Base-by-base conservation (phyloP, 2,329 filamentous ascomycete genomes). In the Passalora sequoiae region DNA sequence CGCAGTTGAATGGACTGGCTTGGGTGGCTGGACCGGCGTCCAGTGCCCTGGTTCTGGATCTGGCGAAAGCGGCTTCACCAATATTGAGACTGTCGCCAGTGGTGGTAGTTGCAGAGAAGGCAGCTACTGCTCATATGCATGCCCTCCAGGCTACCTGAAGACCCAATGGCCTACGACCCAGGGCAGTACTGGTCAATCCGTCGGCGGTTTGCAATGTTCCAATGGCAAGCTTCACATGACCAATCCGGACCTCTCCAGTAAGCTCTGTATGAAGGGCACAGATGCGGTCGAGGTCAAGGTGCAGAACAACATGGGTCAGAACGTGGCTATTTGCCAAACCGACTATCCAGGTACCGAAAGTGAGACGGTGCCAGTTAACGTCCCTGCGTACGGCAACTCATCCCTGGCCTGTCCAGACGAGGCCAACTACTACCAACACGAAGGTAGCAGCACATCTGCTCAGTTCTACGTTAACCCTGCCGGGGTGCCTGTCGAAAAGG, bases 391-490 rank as follows among this genome's bases (percentile, higher is more conserved):
- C 46, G 43, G 43, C 37, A 75, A 69, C 19, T 70, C 79, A 48
- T 68, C 73, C 25, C 70, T 98, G 53, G 87, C 86, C 62, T 91
- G 87, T 73, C 85, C 91, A 35, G 70, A 84, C 53, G 80, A 82
- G 47, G 63, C 65, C 37, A 74, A 70, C 38, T 94, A 91, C 74
- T 97, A 89, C 73, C 69, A 74, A 49, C 94, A 87, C 86, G 56
- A 86, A 60, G 78, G 78, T 57, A 76, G 77, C 65, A 58, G 70
- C 38, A 97, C 92, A 40, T 89, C 87, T 36, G 89, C 89, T 32
- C 92, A 97, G 71, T 97, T 95, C 77, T 98, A 98, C 65, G 78
- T 97, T 69, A 97, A 97, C 78, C 85, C 85, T 59, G 76, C 79
- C 57, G 89, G 88, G 48, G 72, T 84, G 40, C 58, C 68, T 13